Conservation (phyloP, 192 early-diverging fungal species). For the Backusella circina region DNA sequence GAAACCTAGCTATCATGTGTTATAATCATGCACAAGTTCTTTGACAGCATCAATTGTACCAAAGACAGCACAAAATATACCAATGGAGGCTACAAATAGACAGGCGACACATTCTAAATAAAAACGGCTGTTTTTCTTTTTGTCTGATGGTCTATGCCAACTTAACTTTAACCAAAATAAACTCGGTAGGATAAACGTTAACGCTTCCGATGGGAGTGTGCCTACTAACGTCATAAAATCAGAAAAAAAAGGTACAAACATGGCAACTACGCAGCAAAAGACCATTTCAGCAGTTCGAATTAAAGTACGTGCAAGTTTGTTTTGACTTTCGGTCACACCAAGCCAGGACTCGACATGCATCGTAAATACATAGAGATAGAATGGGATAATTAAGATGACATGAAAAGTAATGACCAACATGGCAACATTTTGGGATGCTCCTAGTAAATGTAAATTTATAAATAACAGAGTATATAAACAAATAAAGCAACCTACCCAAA, state of each 20-base stretch:
- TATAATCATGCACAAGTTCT: slow-evolving; percentile 32
- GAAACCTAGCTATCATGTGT: neutral
- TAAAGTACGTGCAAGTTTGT: slow-evolving; percentile 28
- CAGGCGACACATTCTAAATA: slow-evolving; percentile 42
- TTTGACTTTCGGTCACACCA: slow-evolving; percentile 1
- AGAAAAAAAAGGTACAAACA: slow-evolving; percentile 72
- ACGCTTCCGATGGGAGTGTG: slow-evolving; percentile 61
- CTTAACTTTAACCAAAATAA: slow-evolving; percentile 71
- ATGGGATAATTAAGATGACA: slow-evolving; percentile 72
- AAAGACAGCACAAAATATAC: slow-evolving; percentile 54
- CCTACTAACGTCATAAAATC: slow-evolving; percentile 75
- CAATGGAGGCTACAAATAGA: slow-evolving; percentile 50
- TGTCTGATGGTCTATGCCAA: slow-evolving; percentile 32
- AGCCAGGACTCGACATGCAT: slow-evolving; percentile 67
- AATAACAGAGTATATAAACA: slow-evolving; percentile 44
- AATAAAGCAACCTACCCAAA: slow-evolving; percentile 35
- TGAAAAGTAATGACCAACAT: slow-evolving; percentile 74
- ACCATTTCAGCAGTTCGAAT: slow-evolving; percentile 54
- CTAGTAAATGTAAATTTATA: slow-evolving; percentile 20
- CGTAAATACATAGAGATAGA: slow-evolving; percentile 71
- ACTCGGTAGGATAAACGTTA: slow-evolving; percentile 79
- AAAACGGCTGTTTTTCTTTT: neutral
- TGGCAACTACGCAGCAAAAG: slow-evolving; percentile 53
- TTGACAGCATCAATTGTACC: slow-evolving; percentile 64
- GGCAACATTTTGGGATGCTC: slow-evolving; percentile 51